Percentiles rank a stretch among this genome's conserved stretches.
phyloP scores from a whole-genome alignment of 768 basidiomycete species.

The Kondoa subrosea region DNA sequence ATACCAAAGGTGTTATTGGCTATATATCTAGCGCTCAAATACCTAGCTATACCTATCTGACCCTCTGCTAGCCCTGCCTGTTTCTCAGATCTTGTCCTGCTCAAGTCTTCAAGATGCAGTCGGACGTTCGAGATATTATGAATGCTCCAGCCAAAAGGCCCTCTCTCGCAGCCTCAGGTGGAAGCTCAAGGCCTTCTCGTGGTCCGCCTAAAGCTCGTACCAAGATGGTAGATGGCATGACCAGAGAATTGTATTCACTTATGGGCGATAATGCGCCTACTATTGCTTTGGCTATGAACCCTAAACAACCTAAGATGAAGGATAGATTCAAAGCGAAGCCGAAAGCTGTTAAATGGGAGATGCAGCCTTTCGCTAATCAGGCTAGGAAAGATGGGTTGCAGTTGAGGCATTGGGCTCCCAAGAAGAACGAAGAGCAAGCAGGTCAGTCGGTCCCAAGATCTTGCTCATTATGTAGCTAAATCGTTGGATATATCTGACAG shows the following conservation, averaged over 20 bases:
- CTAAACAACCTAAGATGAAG: slow-evolving; percentile 48
- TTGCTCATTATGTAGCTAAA: neutral
- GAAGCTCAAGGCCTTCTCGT: neutral
- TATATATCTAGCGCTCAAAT: too few species aligned
- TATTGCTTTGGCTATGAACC: slow-evolving; percentile 46
- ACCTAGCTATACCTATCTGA: too few species aligned
- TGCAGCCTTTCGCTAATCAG: slow-evolving; percentile 52
- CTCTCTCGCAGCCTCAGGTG: too few species aligned
- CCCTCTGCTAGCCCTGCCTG: too few species aligned
- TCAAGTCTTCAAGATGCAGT: too few species aligned
- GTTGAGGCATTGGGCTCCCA: slow-evolving; percentile 68
- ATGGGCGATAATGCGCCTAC: slow-evolving; percentile 87
- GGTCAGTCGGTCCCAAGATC: neutral
- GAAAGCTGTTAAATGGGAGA: slow-evolving; percentile 67
- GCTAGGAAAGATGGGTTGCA: slow-evolving; percentile 52
- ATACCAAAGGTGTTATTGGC: too few species aligned
- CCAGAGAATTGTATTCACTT: slow-evolving; percentile 77
- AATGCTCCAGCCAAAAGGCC: too few species aligned
- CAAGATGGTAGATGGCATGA: slow-evolving; percentile 52
- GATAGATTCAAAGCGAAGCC: slow-evolving; percentile 72
- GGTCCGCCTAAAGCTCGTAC: neutral
- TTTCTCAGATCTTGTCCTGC: too few species aligned
- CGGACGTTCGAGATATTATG: too few species aligned
- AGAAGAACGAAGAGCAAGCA: slow-evolving; percentile 13
- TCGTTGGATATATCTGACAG: slow-evolving; percentile 7